Conservation (phyloP, 2,329 filamentous ascomycete species). For the Stemphylium vesicarium region DNA sequence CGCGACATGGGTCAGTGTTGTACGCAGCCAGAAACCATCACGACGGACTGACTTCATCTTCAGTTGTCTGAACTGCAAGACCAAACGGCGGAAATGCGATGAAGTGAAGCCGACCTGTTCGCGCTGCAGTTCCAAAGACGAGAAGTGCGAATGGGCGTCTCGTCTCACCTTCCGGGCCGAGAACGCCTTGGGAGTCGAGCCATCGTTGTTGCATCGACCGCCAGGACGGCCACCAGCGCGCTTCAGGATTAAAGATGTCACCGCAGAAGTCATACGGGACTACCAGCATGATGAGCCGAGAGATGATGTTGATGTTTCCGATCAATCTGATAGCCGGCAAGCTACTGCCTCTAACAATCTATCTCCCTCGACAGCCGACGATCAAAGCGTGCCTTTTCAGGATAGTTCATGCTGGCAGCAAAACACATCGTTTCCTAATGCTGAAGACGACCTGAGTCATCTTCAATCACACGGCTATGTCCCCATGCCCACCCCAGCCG, state of each 20-base stretch:
- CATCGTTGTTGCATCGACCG: constrained; percentile 9
- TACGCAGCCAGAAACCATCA: not conserved
- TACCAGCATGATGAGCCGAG: constrained; percentile 2
- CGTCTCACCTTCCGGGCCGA: constrained; percentile 25
- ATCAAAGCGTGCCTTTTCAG: not conserved
- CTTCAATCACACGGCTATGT: not conserved
- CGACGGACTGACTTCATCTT: not conserved
- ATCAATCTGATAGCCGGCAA: not conserved
- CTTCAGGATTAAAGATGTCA: constrained; percentile 18
- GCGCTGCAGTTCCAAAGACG: constrained; percentile 20
- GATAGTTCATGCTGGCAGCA: not conserved
- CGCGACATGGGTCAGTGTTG: constrained; percentile 5
- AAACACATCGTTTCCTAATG: not conserved
- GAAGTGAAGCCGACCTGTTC: constrained; percentile 25
- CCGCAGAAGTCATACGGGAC: constrained; percentile 18
- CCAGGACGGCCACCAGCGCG: constrained; percentile 3
- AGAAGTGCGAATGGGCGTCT: constrained; percentile 23
- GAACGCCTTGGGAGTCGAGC: constrained; percentile 9
- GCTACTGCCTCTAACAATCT: not conserved
- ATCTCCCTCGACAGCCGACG: not conserved
- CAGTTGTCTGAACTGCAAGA: constrained; percentile 22
- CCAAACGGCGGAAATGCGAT: constrained; percentile 26
- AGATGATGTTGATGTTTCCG: not conserved
- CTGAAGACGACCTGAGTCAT: not conserved
- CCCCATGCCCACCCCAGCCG: not conserved